Evolutionary conservation across 805 yeast species (phyloP), one percentile per base, ranked within the genome.

Genomic region (Candida jianshihensis): DNA sequence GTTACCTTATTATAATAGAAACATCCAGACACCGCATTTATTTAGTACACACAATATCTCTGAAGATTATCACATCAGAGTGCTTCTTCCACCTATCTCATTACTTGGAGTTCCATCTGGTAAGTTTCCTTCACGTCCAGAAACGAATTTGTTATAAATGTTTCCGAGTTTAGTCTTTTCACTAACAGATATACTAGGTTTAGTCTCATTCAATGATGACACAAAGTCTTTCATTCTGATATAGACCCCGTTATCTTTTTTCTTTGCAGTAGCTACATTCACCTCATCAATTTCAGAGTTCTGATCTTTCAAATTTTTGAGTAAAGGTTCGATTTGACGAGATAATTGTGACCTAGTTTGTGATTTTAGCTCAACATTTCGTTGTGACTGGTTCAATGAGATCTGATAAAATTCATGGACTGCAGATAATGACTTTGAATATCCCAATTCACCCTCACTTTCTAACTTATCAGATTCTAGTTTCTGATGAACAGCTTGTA

Each of bases 91-190:
- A 1, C 97, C 97, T 14, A 88, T 71, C 32, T 83, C 89, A 28
- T 66, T 75, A 50, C 92, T 75, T 4, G 90, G 76, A 24, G 78
- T 71, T 0, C 96, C 97, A 44, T 77, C 78, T 1, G 94, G 95
- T 86, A 90, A 77, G 39, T 81, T 79, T 0, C 96, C 96, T 38
- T 83, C 89, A 31, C 97, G 62, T 13, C 76, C 87, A 28, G 78
- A 71, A 5, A 80, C 73, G 52, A 90, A 92, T 51, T 81, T 78
- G 16, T 64, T 54, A 53, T 90, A 90, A 24, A 90, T 80, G 0
- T 55, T 59, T 18, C 64, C 57, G 33, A 90, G 68, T 49, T 87
- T 84, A 7, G 47, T 46, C 41, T 72, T 69, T 51, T 90, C 97
- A 15, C 77, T 71, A 1, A 63, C 57, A 0, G 97, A 88, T 20